Conservation (phyloP, 2,329 filamentous ascomycete genomes). For the Zasmidium angulare region DNA sequence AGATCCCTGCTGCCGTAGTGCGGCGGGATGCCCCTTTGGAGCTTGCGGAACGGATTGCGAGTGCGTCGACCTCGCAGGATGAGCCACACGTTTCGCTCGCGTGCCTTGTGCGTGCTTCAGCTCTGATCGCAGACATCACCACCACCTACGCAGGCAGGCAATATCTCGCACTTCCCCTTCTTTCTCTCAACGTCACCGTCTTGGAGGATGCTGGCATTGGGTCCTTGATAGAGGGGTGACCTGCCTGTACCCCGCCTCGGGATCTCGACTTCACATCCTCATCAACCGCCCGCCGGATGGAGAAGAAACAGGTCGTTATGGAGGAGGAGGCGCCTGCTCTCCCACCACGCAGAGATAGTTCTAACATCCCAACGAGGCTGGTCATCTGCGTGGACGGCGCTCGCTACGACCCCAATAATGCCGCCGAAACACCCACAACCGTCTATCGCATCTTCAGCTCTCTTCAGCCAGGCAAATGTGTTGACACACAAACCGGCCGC, state of each 20-base stretch:
- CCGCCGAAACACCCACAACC: constrained; percentile 14
- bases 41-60: neutral
- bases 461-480: constrained; percentile 16
- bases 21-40: neutral
- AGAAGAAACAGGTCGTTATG: constrained; percentile 2
- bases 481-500: constrained; percentile 5
- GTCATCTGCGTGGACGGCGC: constrained; percentile 27
- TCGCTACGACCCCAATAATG: constrained; percentile 9
- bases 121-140: no score
- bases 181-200: neutral
- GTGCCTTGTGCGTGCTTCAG: neutral
- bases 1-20: neutral
- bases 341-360: neutral
- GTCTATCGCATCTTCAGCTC: constrained; percentile 21
- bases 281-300: neutral
- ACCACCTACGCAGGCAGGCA: no score
- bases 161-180: neutral
- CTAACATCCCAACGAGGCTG: constrained; percentile 16
- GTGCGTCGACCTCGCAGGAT: no score
- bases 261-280: neutral
- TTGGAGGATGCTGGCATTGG: neutral
- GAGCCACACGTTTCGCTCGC: neutral
- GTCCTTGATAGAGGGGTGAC: neutral
- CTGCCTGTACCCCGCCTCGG: neutral
- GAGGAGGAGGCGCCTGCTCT: neutral